phyloP scores from a whole-genome alignment of 2,329 filamentous ascomycete species.

The Pseudogymnoascus sp. region DNA sequence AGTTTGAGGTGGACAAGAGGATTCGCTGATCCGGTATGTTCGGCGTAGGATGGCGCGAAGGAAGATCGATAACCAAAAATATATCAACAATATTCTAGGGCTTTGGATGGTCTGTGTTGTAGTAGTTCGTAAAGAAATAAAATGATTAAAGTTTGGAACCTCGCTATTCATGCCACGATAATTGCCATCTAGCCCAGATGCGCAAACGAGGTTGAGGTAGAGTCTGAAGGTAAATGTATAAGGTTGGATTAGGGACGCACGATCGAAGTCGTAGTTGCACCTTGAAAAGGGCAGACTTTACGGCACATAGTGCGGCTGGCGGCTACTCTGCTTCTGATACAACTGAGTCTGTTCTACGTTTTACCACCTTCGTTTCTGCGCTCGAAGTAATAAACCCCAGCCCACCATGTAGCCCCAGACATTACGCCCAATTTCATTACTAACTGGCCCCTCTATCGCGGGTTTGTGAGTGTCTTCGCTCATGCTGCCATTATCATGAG shows the following conservation, averaged over 20 bases:
- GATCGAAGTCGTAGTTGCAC: neutral
- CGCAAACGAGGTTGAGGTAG: neutral
- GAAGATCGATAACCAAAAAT: neutral
- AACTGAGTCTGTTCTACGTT: neutral
- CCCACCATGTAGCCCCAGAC: neutral
- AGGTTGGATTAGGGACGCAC: neutral
- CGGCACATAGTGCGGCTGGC: neutral
- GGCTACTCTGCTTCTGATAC: neutral
- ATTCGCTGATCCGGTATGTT: constrained; percentile 33
- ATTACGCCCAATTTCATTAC: neutral
- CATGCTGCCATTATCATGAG: neutral
- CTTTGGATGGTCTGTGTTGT: neutral
- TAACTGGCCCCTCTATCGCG: neutral
- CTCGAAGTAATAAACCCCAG: neutral
- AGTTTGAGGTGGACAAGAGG: constrained; percentile 61
- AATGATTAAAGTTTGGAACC: neutral
- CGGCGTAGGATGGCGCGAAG: neutral
- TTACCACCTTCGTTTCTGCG: neutral
- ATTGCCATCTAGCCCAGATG: neutral
- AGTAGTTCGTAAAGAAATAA: neutral
- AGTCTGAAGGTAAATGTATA: neutral
- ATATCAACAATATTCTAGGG: neutral
- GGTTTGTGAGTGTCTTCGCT: neutral
- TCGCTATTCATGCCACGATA: neutral
- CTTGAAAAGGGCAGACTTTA: neutral